These are phyloP conservation scores for Pseudocercospora fuligena DNA, from an alignment of 2,329 filamentous ascomycete species.

Conservation along the genomic window DNA sequence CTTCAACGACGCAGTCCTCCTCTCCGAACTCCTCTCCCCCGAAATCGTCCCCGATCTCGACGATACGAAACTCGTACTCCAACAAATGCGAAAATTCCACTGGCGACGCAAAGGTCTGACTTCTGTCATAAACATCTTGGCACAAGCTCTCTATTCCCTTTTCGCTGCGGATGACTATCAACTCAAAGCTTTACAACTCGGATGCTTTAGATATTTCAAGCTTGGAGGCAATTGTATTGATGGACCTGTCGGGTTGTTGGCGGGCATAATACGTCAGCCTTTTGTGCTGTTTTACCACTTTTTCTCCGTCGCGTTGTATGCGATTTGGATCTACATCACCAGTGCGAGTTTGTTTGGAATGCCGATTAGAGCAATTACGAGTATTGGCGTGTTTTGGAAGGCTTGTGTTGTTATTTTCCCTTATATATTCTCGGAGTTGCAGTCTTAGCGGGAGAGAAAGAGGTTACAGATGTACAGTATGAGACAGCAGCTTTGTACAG, in stretches of 20 bases:
- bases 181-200: slow-evolving; percentile 79
- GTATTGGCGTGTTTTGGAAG: slow-evolving; percentile 59
- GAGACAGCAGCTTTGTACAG: neutral
- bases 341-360: slow-evolving; percentile 49
- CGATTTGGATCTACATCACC: slow-evolving; percentile 72
- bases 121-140: slow-evolving; percentile 95
- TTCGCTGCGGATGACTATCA: slow-evolving; percentile 84
- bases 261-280: slow-evolving; percentile 78
- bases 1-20: slow-evolving; percentile 84
- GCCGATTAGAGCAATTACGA: slow-evolving; percentile 45
- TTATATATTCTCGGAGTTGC: slow-evolving; percentile 47
- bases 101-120: slow-evolving; percentile 83
- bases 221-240: slow-evolving; percentile 71
- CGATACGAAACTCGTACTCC: slow-evolving; percentile 68
- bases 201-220: slow-evolving; percentile 93
- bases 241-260: slow-evolving; percentile 80
- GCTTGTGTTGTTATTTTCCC: slow-evolving; percentile 58
- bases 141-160: slow-evolving; percentile 86
- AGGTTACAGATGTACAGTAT: neutral
- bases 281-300: slow-evolving; percentile 86
- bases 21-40: slow-evolving; percentile 75
- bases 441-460: neutral
- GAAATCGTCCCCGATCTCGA: slow-evolving; percentile 69
- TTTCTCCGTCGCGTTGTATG: slow-evolving; percentile 87
- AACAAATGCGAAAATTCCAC: slow-evolving; percentile 77